Conservation (phyloP, 495 filamentous ascomycete genomes). For the Lepidopterella palustris region DNA sequence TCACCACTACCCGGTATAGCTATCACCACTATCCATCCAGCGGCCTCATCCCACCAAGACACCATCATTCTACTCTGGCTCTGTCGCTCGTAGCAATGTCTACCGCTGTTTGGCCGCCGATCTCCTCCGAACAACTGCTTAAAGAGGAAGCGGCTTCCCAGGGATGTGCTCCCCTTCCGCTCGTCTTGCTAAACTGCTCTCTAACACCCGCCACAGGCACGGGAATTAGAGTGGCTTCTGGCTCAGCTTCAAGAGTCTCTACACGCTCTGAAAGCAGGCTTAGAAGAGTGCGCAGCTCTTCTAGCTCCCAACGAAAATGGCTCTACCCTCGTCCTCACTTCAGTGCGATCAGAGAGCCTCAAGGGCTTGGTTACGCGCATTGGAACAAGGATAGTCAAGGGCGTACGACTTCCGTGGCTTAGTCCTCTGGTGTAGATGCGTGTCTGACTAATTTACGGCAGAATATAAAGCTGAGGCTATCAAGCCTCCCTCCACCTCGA, state of each 20-base stretch:
- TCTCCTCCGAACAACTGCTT: conserved; percentile 15
- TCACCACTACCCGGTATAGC: background rate
- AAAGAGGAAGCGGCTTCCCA: conserved; percentile 17
- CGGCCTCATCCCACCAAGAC: too few species aligned
- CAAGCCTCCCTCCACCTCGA: conserved; percentile 44
- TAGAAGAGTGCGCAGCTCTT: conserved; percentile 80
- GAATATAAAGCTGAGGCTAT: conserved; percentile 36
- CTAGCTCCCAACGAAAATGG: conserved; percentile 76
- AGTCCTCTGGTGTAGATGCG: background rate
- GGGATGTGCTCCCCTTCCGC: too few species aligned
- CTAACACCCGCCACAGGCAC: conserved; percentile 43
- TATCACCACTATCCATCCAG: background rate
- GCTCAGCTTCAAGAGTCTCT: conserved; percentile 70
- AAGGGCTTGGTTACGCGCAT: conserved; percentile 81
- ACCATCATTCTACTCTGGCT: background rate
- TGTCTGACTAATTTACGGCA: background rate
- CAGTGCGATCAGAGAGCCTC: conserved; percentile 77
- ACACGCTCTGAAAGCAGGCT: conserved; percentile 67
- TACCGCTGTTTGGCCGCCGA: conserved; percentile 28
- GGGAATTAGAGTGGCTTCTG: conserved; percentile 85
- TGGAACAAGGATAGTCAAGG: conserved; percentile 40
- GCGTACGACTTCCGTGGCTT: conserved; percentile 24
- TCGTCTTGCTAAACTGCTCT: too few species aligned
- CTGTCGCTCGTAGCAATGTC: conserved; percentile 15
- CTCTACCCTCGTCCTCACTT: conserved; percentile 80